Evolutionary conservation across 352 stramenopile genomes (phyloP).

Genomic region (Elongisporangium undulatum): DNA sequence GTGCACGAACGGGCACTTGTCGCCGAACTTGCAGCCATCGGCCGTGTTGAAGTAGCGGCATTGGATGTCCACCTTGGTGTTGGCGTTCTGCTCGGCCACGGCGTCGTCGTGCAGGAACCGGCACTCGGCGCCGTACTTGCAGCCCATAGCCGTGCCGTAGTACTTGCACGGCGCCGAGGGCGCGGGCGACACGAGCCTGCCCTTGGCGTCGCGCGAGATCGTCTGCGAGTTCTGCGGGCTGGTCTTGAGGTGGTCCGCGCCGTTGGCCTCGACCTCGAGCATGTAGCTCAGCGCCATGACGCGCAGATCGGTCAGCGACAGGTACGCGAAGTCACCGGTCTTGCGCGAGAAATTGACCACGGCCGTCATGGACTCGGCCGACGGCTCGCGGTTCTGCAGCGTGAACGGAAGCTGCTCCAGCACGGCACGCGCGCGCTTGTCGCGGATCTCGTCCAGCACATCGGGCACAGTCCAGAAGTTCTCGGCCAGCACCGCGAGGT

Average conservation of each 20-base stretch:
- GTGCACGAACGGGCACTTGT: slow-evolving; percentile 71
- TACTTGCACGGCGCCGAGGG: slow-evolving; percentile 73
- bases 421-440: slow-evolving; percentile 66
- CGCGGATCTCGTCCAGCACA: slow-evolving; percentile 81
- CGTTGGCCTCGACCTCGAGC: slow-evolving; percentile 75
- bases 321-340: slow-evolving; percentile 80
- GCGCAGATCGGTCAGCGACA: slow-evolving; percentile 83
- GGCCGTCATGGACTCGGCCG: slow-evolving; percentile 68
- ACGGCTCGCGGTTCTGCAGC: slow-evolving; percentile 77
- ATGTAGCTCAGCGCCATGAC: slow-evolving; percentile 88
- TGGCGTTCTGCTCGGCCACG: slow-evolving; percentile 18
- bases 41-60: slow-evolving; percentile 76
- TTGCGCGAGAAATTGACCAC: slow-evolving; percentile 83
- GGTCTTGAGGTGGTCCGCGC: slow-evolving; percentile 60
- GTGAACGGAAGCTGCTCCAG: slow-evolving; percentile 73
- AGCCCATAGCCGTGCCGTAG: slow-evolving; percentile 69
- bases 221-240: slow-evolving; percentile 65
- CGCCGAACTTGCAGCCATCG: slow-evolving; percentile 67
- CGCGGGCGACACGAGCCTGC: slow-evolving; percentile 55
- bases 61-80: slow-evolving; percentile 66
- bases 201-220: slow-evolving; percentile 54
- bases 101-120: slow-evolving; percentile 74
- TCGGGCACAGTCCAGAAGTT: slow-evolving; percentile 87
- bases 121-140: slow-evolving; percentile 78
- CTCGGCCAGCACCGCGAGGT: slow-evolving; percentile 69